These are phyloP conservation scores for Tubosaeta brunneosetosa DNA, from an alignment of 768 basidiomycete species.

Conservation along the genomic window DNA sequence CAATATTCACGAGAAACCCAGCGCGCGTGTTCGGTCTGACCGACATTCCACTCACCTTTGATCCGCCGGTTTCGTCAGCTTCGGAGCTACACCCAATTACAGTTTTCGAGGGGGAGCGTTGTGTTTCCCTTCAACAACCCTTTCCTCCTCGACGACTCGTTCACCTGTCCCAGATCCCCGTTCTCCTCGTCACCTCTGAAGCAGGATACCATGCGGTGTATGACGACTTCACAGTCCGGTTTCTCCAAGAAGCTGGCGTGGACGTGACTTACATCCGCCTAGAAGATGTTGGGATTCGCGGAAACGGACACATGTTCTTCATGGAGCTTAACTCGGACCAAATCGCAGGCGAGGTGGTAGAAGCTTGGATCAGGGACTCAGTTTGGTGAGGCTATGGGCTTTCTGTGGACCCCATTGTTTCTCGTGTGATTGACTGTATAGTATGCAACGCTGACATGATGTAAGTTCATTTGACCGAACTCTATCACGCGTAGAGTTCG, in stretches of 20 bases:
- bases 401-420: neutral
- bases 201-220: conserved; percentile 48
- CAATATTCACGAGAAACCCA: conserved; percentile 33
- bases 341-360: conserved; percentile 39
- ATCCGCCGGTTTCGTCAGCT: conserved; percentile 38
- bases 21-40: conserved; percentile 47
- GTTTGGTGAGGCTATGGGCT: neutral
- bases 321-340: conserved; percentile 47
- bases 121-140: conserved; percentile 41
- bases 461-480: too few species aligned
- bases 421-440: neutral
- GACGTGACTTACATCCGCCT: conserved; percentile 39
- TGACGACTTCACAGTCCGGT: conserved; percentile 42
- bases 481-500: too few species aligned
- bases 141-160: conserved; percentile 38
- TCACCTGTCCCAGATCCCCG: conserved; percentile 42
- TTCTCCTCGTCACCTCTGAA: conserved; percentile 47
- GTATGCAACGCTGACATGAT: too few species aligned
- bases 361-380: conserved; percentile 33
- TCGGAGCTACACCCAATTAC: conserved; percentile 32
- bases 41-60: conserved; percentile 42
- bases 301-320: conserved; percentile 56
- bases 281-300: conserved; percentile 41
- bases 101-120: conserved; percentile 26
- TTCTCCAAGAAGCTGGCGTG: conserved; percentile 42